phyloP scores from a whole-genome alignment of 2,329 filamentous ascomycete species.

The Fusarium tuaranense region DNA sequence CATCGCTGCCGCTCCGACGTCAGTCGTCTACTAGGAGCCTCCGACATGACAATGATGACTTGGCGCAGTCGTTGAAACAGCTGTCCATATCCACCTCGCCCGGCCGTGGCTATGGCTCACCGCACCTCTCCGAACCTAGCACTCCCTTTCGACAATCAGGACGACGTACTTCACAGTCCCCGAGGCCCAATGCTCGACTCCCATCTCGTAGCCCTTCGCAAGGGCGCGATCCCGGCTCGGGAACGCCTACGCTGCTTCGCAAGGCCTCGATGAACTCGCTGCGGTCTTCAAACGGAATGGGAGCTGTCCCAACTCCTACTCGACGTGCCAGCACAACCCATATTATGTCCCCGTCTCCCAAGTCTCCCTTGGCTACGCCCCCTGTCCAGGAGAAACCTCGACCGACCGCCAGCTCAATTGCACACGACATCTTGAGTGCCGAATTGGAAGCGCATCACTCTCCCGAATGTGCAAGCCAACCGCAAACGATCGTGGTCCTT shows the following conservation, averaged over 20 bases:
- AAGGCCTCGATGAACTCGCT: conserved; percentile 70
- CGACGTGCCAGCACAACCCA: conserved; percentile 63
- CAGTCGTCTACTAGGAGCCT: conserved; percentile 49
- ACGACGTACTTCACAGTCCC: conserved; percentile 45
- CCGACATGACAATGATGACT: conserved; percentile 46
- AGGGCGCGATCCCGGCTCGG: conserved; percentile 58
- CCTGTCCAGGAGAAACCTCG: conserved; percentile 53
- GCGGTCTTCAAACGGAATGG: conserved; percentile 59
- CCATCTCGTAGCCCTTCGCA: conserved; percentile 58
- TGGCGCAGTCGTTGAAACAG: conserved; percentile 58
- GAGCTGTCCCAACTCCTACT: conserved; percentile 53
- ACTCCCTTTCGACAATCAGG: conserved; percentile 55
- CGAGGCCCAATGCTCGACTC: conserved; percentile 41
- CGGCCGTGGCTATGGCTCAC: conserved; percentile 41
- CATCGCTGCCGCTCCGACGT: conserved; percentile 48
- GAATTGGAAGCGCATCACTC: conserved; percentile 75
- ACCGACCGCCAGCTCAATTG: conserved; percentile 67
- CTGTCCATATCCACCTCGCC: conserved; percentile 56
- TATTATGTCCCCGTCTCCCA: conserved; percentile 57
- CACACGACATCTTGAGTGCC: conserved; percentile 74
- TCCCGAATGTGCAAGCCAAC: conserved; percentile 51
- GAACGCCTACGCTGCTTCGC: conserved; percentile 63
- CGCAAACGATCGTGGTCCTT: conserved; percentile 83
- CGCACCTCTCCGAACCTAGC: conserved; percentile 53
- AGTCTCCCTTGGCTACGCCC: conserved; percentile 47